Conservation (phyloP, 345 rosid species). For the Citrus glauca region DNA sequence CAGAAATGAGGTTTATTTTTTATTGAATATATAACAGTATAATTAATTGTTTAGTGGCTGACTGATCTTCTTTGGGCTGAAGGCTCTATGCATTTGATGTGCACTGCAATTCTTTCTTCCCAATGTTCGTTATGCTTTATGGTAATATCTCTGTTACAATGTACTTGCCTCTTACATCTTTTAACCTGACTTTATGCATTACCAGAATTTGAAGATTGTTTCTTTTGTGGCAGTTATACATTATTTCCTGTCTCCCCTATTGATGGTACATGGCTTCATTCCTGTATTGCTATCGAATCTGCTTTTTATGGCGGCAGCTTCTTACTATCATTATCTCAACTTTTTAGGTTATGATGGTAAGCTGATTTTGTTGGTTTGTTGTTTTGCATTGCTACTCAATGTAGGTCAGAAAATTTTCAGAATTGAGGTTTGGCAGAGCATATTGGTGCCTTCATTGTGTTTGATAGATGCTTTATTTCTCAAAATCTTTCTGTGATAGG, state of each 20-base stretch:
- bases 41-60: constrained; percentile 13
- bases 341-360: constrained; percentile 96
- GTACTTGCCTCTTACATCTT: background rate
- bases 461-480: background rate
- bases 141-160: constrained; percentile 42
- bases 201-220: constrained; percentile 4
- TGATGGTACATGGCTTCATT: constrained; percentile 88
- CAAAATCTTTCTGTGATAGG: background rate
- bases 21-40: background rate
- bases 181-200: background rate
- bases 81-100: constrained; percentile 99
- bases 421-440: background rate
- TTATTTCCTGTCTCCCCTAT: constrained; percentile 83
- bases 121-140: constrained; percentile 86
- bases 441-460: background rate
- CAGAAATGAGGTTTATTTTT: background rate
- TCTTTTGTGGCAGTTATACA: constrained; percentile 68
- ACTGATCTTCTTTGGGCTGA: constrained; percentile 26
- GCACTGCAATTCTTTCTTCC: constrained; percentile 99
- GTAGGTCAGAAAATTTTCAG: background rate
- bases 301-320: constrained; percentile 89
- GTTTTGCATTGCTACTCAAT: background rate
- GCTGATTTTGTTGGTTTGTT: constrained; percentile 16
- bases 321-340: constrained; percentile 96
- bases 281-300: constrained; percentile 81